Evolutionary conservation across 495 filamentous ascomycete species (phyloP).

Genomic region (Xylaria curta): DNA sequence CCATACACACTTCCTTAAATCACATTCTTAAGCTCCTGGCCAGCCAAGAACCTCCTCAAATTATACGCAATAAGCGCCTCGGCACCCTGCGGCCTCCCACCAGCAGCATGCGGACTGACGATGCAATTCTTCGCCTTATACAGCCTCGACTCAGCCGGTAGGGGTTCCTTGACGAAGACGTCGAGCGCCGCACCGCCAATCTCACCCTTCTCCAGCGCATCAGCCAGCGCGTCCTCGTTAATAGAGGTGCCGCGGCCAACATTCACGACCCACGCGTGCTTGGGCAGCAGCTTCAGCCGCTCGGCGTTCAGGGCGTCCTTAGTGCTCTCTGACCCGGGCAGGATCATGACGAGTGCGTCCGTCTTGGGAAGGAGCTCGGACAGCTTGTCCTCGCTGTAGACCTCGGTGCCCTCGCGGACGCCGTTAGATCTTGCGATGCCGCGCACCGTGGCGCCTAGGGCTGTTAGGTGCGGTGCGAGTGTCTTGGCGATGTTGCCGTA

Average conservation of each 20-base stretch:
- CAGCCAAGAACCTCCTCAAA: constrained; percentile 57
- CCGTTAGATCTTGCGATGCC: constrained; percentile 60
- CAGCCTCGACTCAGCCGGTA: constrained; percentile 47
- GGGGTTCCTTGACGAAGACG: constrained; percentile 80
- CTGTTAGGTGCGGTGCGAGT: constrained; percentile 71
- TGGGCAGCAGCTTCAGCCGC: constrained; percentile 74
- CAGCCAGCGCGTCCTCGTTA: constrained; percentile 79
- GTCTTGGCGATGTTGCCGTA: constrained; percentile 87
- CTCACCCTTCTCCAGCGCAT: constrained; percentile 70
- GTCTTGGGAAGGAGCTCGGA: constrained; percentile 67
- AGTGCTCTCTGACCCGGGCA: constrained; percentile 71
- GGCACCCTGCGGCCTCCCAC: constrained; percentile 60
- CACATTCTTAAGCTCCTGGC: constrained; percentile 59
- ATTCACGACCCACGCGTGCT: constrained; percentile 80
- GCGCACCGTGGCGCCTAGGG: constrained; percentile 54
- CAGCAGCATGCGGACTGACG: constrained; percentile 54
- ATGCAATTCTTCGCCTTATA: constrained; percentile 49
- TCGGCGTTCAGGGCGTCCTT: constrained; percentile 70
- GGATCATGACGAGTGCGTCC: constrained; percentile 80
- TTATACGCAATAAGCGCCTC: constrained; percentile 62
- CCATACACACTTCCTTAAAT: constrained; percentile 35
- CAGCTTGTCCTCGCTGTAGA: constrained; percentile 53
- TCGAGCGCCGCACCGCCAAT: constrained; percentile 74
- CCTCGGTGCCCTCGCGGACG: constrained; percentile 63
- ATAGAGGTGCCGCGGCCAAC: constrained; percentile 81